Base-by-base conservation (phyloP, 345 rosid species). In the Microcos paniculata region DNA sequence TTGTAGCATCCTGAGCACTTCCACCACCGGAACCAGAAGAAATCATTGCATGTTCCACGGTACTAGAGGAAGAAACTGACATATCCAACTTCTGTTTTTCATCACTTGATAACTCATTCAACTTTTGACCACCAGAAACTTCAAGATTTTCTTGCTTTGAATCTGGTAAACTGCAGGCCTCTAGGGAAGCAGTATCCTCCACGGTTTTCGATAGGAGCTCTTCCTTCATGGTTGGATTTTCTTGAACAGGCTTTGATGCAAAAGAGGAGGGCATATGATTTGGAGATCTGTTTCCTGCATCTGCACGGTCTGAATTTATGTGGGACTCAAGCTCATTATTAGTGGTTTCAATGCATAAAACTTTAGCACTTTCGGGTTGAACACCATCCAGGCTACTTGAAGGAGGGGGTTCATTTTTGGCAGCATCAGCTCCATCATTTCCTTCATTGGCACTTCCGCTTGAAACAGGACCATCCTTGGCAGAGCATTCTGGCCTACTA, bases 201-300 rank as follows among this genome's bases (percentile, higher is more conserved):
- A n/a, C 65, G 70, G 63, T 58, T 42, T 42, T 46, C 57, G 38
- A 56, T 8, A 78, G 71, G 72, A 53, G 48, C n/a, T 86, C 81
- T 78, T 81, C 90, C 70, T 81, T 80, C 70, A 71, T 26, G 53
- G 86, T 70, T 24, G 75, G 73, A 57, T 79, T 82, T 71, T 85
- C 92, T 74, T 83, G 84, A 68, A 72, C 85, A 24, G 83, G 82
- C 49, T 79, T 82, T 83, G 90, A 78, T 49, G 75, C 38, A 51
- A 64, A 71, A 82, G 88, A 70, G 63, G 71, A 65, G 56, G 62
- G 42, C 52, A 61, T 43, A 77, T 76, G 70, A 82, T 72, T 83
- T n/a, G 76, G 52, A 73, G 87, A 80, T 80, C 76, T 80, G 79
- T 76, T 82, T 82, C 77, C 83, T 42, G 35, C 63, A 73, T 73